These are phyloP conservation scores for Neopestalotiopsis sp. DNA, from an alignment of 2,329 filamentous ascomycete species.

Conservation along the genomic window DNA sequence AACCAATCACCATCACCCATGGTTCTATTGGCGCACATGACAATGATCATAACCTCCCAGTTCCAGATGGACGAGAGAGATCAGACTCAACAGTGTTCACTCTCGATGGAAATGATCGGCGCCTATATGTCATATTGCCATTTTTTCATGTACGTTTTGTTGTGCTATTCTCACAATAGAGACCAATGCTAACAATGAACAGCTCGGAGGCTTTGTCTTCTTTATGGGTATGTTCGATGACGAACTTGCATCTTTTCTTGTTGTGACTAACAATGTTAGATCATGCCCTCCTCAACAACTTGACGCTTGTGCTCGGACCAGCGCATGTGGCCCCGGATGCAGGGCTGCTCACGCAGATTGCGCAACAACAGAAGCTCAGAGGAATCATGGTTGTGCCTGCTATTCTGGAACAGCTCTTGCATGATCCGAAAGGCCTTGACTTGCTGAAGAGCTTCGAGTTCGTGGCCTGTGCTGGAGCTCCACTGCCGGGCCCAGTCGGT, in stretches of 20 bases:
- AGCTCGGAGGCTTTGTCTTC: slow-evolving; percentile 17
- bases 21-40: slow-evolving; percentile 17
- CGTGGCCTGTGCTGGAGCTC: slow-evolving; percentile 24
- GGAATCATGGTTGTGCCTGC: slow-evolving; percentile 23
- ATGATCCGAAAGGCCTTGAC: slow-evolving; percentile 24
- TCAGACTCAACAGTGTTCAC: slow-evolving; percentile 19
- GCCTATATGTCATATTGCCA: slow-evolving; percentile 20
- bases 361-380: slow-evolving; percentile 23
- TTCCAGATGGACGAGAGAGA: slow-evolving; percentile 18
- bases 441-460: slow-evolving; percentile 25
- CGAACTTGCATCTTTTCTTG: not conserved
- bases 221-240: slow-evolving; percentile 17
- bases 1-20: slow-evolving; percentile 22
- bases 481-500: slow-evolving; percentile 20
- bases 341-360: slow-evolving; percentile 23
- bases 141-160: slow-evolving; percentile 22
- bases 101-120: slow-evolving; percentile 15
- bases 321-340: slow-evolving; percentile 26
- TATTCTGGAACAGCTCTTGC: slow-evolving; percentile 24
- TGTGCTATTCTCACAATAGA: not conserved
- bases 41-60: slow-evolving; percentile 19
- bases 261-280: slow-evolving; percentile 18
- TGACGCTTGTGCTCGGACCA: slow-evolving; percentile 25
- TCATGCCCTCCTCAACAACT: slow-evolving; percentile 23
- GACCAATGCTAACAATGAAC: not conserved